Evolutionary conservation across 2,329 filamentous ascomycete genomes (phyloP), one percentile per base, ranked within the genome.

Genomic region (Penicillium crustosum): DNA sequence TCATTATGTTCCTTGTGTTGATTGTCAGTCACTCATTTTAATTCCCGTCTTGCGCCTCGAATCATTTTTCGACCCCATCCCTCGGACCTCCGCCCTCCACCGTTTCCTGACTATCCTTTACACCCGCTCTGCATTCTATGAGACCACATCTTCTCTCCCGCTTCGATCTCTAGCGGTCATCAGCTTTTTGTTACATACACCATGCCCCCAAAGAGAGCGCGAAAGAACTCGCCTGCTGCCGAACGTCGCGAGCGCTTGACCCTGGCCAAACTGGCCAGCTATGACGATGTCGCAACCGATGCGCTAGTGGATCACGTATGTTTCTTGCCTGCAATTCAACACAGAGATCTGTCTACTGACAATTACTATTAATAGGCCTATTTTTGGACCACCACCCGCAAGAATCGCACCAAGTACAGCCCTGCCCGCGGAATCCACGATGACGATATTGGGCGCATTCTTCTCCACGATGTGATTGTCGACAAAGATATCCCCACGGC

Each of bases 211-310:
- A 78, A 67, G 19, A 75, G 71, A 61, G 61, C 62, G 35, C 67
- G 68, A 52, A 64, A 66, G 29, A 68, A 60, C 25, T 60, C 65
- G 49, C 69, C 75, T 1, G 62, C 68, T 42, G 66, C 60, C 31
- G 74, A 75, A 53, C 71, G 71, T 60, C 85, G 89, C 78, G 86
- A 89, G 71, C 86, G 86, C 61, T 82, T 99, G 68, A 96, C 92
- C 8, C 82, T 97, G 67, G 87, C 88, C 60, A 93, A 96, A 81
- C 80, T 99, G 69, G 89, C 92, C 33, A 89, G 89, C 49, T 97
- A 97, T 79, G 94, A 99, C 78, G 94, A 99, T 76, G 88, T 97
- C 64, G 82, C 96, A 61, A 99, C 94, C 8, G 94, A 99, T 83
- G 90, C 91, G 66, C 86, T 99, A 53, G 88, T 99, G 60, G 94